A percentile compares a stretch with the other conserved stretches of the same genome.
phyloP scores from a whole-genome alignment of 495 filamentous ascomycete species.

The Lophiostoma macrostomum region DNA sequence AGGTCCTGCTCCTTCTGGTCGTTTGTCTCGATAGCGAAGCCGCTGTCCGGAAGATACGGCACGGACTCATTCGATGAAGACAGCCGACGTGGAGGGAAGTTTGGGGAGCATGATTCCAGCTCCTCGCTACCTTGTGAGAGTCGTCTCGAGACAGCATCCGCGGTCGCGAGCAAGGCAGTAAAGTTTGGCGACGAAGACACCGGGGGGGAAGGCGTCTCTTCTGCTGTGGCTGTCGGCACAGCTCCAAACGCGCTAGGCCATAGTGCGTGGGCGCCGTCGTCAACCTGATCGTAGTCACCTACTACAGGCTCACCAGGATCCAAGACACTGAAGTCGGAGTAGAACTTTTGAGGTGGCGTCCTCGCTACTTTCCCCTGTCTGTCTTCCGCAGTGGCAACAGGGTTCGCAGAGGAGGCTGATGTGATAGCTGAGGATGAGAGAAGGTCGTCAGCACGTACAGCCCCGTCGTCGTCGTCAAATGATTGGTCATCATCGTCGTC shows the following conservation, averaged over 20 bases:
- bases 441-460: neutral
- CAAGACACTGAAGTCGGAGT: conserved; percentile 40
- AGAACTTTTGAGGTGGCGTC: conserved; percentile 28
- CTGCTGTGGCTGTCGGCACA: neutral
- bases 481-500: conserved; percentile 26
- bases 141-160: too few relatives aligned
- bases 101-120: too few relatives aligned
- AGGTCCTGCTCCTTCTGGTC: too few relatives aligned
- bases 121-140: too few relatives aligned
- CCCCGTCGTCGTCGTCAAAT: conserved; percentile 12
- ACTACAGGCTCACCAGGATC: conserved; percentile 30
- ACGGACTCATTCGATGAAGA: too few relatives aligned
- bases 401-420: conserved; percentile 1
- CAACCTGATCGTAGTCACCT: conserved; percentile 45
- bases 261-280: conserved; percentile 37
- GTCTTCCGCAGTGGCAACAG: neutral
- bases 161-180: conserved; percentile 12
- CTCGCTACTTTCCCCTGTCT: neutral
- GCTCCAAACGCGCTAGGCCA: conserved; percentile 14
- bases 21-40: conserved; percentile 15
- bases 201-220: neutral
- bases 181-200: conserved; percentile 25
- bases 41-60: neutral
- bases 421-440: conserved; percentile 2
- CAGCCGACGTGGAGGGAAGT: too few relatives aligned